Evolutionary conservation across 129 eudicot genomes (phyloP).

Genomic region (Smallanthus sonchifolius): DNA sequence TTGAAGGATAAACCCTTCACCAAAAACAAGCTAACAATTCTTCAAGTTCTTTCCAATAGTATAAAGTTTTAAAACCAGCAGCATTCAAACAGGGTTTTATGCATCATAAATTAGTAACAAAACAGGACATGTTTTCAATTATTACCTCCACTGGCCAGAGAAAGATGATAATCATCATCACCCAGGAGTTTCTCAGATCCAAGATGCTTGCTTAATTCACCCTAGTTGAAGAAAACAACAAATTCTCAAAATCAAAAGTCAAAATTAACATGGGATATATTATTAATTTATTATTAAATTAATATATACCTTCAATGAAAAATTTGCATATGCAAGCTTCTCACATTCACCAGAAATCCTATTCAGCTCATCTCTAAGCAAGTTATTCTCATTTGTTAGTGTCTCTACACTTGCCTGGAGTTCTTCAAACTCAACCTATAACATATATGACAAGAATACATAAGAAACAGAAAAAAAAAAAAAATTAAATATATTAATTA

Average conservation of each 20-base stretch:
- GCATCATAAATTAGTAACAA: neutral
- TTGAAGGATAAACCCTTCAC: neutral
- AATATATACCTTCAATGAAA: neutral
- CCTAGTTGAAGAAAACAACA: neutral
- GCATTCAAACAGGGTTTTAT: conserved; percentile 5
- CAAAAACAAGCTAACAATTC: neutral
- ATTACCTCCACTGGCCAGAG: neutral
- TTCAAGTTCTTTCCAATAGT: neutral
- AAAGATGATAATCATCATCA: neutral
- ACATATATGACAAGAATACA: neutral
- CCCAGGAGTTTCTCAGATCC: neutral
- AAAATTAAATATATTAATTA: neutral
- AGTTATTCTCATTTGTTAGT: neutral
- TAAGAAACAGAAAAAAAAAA: neutral
- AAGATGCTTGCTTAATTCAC: neutral
- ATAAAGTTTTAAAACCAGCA: neutral
- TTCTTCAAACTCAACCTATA: neutral
- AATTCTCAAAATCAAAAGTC: neutral
- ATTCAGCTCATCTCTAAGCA: neutral
- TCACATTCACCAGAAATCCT: neutral
- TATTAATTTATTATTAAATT: neutral
- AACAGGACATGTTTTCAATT: neutral
- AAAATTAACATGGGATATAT: neutral
- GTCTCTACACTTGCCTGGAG: neutral
- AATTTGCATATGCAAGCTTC: neutral